Evolutionary conservation across 1,139 yeast genomes (phyloP).

Genomic region (Candida dubliniensis): DNA sequence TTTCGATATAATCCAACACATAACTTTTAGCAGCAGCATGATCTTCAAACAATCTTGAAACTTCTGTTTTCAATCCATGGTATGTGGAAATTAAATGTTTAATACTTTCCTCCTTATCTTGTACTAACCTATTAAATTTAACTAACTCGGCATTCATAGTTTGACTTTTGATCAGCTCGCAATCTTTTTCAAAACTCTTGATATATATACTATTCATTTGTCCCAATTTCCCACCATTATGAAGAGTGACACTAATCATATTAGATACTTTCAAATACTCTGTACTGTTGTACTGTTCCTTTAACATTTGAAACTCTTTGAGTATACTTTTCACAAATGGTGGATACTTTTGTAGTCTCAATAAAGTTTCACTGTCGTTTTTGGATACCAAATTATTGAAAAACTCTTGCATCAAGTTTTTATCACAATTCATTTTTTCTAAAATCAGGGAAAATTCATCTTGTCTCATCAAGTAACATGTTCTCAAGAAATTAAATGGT

Average conservation of each 20-base stretch:
- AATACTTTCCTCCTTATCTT: conserved; percentile 63
- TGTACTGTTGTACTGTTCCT: conserved; percentile 21
- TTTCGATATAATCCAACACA: conserved; percentile 66
- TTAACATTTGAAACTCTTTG: conserved; percentile 23
- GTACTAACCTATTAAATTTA: conserved; percentile 51
- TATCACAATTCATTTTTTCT: conserved; percentile 18
- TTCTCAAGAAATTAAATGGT: conserved; percentile 38
- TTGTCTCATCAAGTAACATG: conserved; percentile 35
- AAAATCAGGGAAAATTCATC: conserved; percentile 23
- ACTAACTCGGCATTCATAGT: conserved; percentile 50
- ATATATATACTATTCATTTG: conserved; percentile 38
- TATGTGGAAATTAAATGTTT: conserved; percentile 51
- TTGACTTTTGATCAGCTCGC: conserved; percentile 43
- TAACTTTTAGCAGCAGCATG: conserved; percentile 31
- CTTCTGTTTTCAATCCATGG: conserved; percentile 45
- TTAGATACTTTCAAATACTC: conserved; percentile 31
- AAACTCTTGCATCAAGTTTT: conserved; percentile 28
- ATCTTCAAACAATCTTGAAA: conserved; percentile 34
- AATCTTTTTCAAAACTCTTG: conserved; percentile 45
- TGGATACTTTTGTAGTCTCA: conserved; percentile 30
- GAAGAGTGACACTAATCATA: conserved; percentile 36
- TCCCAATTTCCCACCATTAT: conserved; percentile 42
- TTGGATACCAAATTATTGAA: conserved; percentile 30
- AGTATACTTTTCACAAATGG: conserved; percentile 29
- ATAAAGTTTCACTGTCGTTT: conserved; percentile 41